phyloP scores from a whole-genome alignment of 306 rosid genomes.

The Rubus parviflorus region DNA sequence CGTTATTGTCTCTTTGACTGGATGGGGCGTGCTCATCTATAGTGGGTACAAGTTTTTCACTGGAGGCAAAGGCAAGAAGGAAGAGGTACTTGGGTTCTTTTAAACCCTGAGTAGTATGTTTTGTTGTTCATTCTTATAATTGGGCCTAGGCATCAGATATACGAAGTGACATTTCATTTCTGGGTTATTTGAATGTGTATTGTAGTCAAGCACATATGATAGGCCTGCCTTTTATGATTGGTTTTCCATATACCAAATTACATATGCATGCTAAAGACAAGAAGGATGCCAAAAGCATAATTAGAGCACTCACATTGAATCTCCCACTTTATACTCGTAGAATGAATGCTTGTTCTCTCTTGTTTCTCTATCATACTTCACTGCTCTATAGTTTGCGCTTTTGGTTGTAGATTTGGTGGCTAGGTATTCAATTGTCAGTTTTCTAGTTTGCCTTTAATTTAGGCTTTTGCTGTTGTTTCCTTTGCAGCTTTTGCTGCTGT shows the following conservation, averaged over 20 bases:
- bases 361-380: background rate
- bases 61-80: slow-evolving; percentile 77
- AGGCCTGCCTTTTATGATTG: background rate
- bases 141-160: background rate
- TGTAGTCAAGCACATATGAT: background rate
- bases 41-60: slow-evolving; percentile 65
- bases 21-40: slow-evolving; percentile 76
- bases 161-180: background rate
- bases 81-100: slow-evolving; percentile 58
- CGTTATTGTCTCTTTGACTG: slow-evolving; percentile 72
- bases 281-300: background rate
- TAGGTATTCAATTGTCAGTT: background rate
- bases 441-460: no score
- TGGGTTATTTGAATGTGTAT: background rate
- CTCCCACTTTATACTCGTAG: background rate
- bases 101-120: background rate
- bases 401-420: background rate
- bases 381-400: background rate
- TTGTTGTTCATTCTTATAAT: background rate
- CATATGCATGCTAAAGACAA: background rate
- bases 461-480: no score
- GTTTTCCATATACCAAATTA: background rate
- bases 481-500: no score
- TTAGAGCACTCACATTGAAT: background rate
- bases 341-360: background rate